Base-by-base conservation (phyloP, 1,284 basidiomycete genomes). In the Pascua guehoae region DNA sequence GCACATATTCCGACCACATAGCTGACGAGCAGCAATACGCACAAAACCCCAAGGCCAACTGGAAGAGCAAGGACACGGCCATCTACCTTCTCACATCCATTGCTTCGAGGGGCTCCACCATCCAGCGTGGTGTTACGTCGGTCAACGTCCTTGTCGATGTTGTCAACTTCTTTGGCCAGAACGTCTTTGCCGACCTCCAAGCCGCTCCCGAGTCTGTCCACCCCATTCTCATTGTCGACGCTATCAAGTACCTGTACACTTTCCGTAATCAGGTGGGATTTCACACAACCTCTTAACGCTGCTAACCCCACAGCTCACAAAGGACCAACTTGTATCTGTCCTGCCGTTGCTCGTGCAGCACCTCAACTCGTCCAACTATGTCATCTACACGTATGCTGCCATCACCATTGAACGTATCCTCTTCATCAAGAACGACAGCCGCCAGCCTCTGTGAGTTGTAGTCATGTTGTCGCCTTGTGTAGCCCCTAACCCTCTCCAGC, bases 51-150 rank as follows among this genome's bases (percentile, higher is more conserved):
- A 71, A 77, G 8, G 82, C 82, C 36, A 88, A 89, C 67, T 99
- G 94, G 94, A 89, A 88, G 73, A 83, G 86, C 51, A 99, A 99
- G 78, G 93, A 98, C 76, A 89, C 89, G 16, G 95, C 95, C n/a
- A 87, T 98, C 51, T 98, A 91, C 77, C 79, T 98, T 36, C 81
- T 98, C 66, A 92, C 90, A 8, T 91, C 91, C 2, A 86, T 98
- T 57, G 95, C 95, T 1, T 88, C 90, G 8, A 82, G 88, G 52
- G 89, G 91, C 5, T 88, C 88, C 8, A 97, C 95, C 1, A 81
- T 82, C 12, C 69, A 88, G 85, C 89, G 88, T 62, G 95, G 95
- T 53, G 94, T 97, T 36, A 96, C 94, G 0, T 89, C 89, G 16
- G 92, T 88, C 43, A 98, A 98, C 71, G 82, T 87, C 2, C 83